A percentile compares a stretch with the other conserved stretches of the same genome.
These are phyloP conservation scores for Yamadazyma spencermartinsiae DNA, from an alignment of 1,139 yeast species.

Conservation along the genomic window DNA sequence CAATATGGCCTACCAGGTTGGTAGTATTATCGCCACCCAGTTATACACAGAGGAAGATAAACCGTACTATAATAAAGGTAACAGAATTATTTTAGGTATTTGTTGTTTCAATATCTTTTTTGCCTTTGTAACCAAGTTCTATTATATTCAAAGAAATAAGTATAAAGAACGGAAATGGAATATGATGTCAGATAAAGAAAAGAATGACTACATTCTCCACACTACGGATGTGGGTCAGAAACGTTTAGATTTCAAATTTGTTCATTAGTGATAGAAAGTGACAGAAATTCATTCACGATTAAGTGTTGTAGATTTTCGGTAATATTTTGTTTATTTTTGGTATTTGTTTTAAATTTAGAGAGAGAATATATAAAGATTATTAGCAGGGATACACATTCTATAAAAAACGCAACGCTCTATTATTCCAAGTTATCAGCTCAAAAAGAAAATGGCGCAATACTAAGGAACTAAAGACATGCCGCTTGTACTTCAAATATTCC, in stretches of 20 bases:
- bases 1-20: constrained; percentile 58
- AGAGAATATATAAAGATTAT: too few relatives aligned
- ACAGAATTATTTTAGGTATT: constrained; percentile 34
- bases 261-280: constrained; percentile 14
- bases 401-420: too few relatives aligned
- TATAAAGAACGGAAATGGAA: constrained; percentile 46
- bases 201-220: constrained; percentile 36
- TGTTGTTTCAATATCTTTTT: constrained; percentile 20
- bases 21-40: constrained; percentile 48
- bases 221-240: constrained; percentile 52
- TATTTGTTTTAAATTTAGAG: too few relatives aligned
- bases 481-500: too few relatives aligned
- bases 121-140: constrained; percentile 24
- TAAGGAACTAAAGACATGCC: too few relatives aligned
- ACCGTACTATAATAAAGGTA: constrained; percentile 56
- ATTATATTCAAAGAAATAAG: constrained; percentile 45
- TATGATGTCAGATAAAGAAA: constrained; percentile 42
- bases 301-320: too few relatives aligned
- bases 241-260: constrained; percentile 48
- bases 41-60: constrained; percentile 54
- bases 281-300: too few relatives aligned
- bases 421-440: too few relatives aligned
- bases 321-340: too few relatives aligned
- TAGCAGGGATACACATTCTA: too few relatives aligned
- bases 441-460: too few relatives aligned